phyloP scores from a whole-genome alignment of 768 basidiomycete genomes.

The Panaeolus papilionaceus region DNA sequence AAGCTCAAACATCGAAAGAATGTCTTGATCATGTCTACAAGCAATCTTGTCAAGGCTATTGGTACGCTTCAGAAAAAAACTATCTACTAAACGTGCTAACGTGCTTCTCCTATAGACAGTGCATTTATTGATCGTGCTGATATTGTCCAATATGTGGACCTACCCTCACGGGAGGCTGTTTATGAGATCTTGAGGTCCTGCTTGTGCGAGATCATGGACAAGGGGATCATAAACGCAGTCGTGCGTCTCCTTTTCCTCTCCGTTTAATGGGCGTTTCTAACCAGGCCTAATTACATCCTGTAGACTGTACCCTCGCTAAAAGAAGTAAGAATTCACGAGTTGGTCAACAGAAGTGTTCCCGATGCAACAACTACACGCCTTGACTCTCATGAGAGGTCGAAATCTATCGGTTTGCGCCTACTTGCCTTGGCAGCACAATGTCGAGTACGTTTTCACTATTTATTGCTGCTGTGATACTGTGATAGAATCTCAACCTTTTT shows the following conservation, averaged over 20 bases:
- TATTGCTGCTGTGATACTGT: constrained; percentile 1
- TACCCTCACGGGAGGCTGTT: constrained; percentile 89
- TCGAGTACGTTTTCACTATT: constrained; percentile 58
- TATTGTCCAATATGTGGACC: constrained; percentile 92
- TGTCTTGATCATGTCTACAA: constrained; percentile 95
- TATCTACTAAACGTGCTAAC: constrained; percentile 9
- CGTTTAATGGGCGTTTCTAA: background rate
- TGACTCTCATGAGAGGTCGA: constrained; percentile 55
- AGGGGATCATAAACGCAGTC: constrained; percentile 67
- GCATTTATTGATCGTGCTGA: constrained; percentile 98
- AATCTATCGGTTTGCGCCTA: constrained; percentile 61
- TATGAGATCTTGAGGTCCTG: constrained; percentile 91
- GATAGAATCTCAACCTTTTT: constrained; percentile 7
- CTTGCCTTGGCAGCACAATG: constrained; percentile 78
- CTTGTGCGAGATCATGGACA: constrained; percentile 77
- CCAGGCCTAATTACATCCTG: constrained; percentile 15
- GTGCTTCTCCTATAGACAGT: constrained; percentile 60
- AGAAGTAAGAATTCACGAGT: constrained; percentile 64
- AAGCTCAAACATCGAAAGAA: constrained; percentile 94
- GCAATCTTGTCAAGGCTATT: constrained; percentile 93
- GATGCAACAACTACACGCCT: background rate
- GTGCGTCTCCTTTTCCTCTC: constrained; percentile 48
- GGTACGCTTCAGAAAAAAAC: constrained; percentile 50
- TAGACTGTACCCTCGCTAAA: constrained; percentile 69
- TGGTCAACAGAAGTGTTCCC: constrained; percentile 34